phyloP scores from a whole-genome alignment of 2,329 filamentous ascomycete genomes.

The Ceratocystis colombiana region DNA sequence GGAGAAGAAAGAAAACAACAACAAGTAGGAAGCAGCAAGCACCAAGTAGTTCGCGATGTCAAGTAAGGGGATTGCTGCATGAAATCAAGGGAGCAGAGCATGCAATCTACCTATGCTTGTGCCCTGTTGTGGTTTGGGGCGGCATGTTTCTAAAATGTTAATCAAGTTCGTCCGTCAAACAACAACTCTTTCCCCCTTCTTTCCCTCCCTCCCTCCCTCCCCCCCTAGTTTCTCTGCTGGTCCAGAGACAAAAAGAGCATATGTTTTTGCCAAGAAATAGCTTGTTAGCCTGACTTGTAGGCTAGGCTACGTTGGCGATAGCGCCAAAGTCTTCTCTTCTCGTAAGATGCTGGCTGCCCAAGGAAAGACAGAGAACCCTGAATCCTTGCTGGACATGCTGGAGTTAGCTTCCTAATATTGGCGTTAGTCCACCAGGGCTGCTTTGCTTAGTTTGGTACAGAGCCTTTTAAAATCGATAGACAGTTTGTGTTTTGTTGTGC shows the following conservation, averaged over 20 bases:
- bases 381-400: neutral
- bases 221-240: too few species aligned
- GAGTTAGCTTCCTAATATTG: too few species aligned
- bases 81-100: neutral
- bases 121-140: neutral
- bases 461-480: too few species aligned
- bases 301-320: neutral
- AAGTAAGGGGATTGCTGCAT: neutral
- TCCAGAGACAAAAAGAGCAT: neutral
- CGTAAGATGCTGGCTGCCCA: slow-evolving; percentile 2
- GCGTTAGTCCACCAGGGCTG: neutral
- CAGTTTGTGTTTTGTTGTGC: too few species aligned
- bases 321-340: slow-evolving; percentile 4
- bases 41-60: too few species aligned
- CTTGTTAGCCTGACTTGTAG: neutral
- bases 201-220: too few species aligned
- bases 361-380: slow-evolving; percentile 1
- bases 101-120: neutral
- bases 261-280: slow-evolving; percentile 1
- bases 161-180: neutral
- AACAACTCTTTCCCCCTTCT: neutral
- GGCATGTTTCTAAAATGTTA: neutral
- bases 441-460: too few species aligned
- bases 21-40: too few species aligned
- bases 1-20: neutral